A percentile compares a stretch with the other conserved stretches of the same genome.
Evolutionary conservation across 139 green algal species (phyloP).

Genomic region (Axilococcus clingmanii): DNA sequence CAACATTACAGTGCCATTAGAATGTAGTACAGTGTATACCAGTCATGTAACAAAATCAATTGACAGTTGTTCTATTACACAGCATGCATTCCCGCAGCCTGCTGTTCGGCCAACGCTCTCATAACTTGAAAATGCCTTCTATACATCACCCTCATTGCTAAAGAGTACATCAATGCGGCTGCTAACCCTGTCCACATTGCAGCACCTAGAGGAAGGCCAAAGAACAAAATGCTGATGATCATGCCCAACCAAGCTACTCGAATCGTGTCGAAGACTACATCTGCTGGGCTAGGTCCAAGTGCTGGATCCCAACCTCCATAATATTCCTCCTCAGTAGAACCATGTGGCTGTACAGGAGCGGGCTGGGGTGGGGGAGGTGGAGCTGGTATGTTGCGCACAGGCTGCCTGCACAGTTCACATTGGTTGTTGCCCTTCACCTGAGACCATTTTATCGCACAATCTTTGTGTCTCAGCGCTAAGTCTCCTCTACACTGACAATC

Average conservation of each 20-base stretch:
- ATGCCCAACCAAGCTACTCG: slow-evolving; percentile 65
- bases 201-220: slow-evolving; percentile 36
- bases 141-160: slow-evolving; percentile 49
- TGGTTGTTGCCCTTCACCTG: slow-evolving; percentile 53
- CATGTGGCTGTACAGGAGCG: not conserved
- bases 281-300: slow-evolving; percentile 31
- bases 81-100: slow-evolving; percentile 10
- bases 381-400: slow-evolving; percentile 40
- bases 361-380: slow-evolving; percentile 16
- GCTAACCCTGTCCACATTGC: slow-evolving; percentile 49
- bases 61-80: not conserved
- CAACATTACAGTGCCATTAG: not conserved
- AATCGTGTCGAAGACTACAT: slow-evolving; percentile 77
- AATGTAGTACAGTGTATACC: not conserved
- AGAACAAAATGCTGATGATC: slow-evolving; percentile 48
- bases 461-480: slow-evolving; percentile 60
- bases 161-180: slow-evolving; percentile 36
- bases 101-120: slow-evolving; percentile 12
- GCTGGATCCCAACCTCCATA: slow-evolving; percentile 10
- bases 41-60: not conserved
- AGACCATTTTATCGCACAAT: slow-evolving; percentile 74
- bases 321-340: not conserved
- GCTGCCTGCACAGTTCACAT: slow-evolving; percentile 60
- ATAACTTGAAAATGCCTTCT: slow-evolving; percentile 30
- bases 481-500: slow-evolving; percentile 70